Evolutionary conservation across 2,329 filamentous ascomycete genomes (phyloP).

Genomic region (Metarhizium sp.): DNA sequence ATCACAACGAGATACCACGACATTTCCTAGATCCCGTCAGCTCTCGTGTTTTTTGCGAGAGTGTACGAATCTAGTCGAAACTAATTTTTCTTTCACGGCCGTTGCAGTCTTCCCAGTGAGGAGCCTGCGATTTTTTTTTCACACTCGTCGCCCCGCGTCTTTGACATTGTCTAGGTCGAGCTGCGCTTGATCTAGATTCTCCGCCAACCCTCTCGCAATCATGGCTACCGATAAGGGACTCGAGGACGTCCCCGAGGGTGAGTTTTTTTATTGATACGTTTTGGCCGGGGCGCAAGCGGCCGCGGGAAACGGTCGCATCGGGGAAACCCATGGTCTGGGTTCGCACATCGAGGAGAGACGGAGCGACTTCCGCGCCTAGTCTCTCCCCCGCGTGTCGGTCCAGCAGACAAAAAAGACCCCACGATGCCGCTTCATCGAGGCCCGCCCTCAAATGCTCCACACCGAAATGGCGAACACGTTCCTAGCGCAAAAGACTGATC

Average conservation of each 20-base stretch:
- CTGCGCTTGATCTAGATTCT: conserved; percentile 66
- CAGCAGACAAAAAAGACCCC: neutral
- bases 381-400: neutral
- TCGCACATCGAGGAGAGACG: neutral
- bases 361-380: neutral
- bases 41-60: conserved; percentile 35
- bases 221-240: conserved; percentile 98
- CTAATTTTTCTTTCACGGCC: conserved; percentile 17
- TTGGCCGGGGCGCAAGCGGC: neutral
- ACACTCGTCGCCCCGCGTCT: conserved; percentile 28
- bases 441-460: conserved; percentile 3
- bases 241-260: conserved; percentile 94
- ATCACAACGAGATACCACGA: conserved; percentile 22
- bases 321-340: neutral
- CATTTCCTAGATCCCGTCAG: conserved; percentile 30
- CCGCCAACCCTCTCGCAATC: conserved; percentile 58
- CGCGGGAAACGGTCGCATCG: neutral
- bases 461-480: neutral
- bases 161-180: conserved; percentile 56
- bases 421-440: conserved; percentile 1
- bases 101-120: conserved; percentile 24
- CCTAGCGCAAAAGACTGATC: conserved; percentile 10
- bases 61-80: conserved; percentile 37
- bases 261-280: conserved; percentile 29
- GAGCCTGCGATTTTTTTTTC: conserved; percentile 29